phyloP scores from a whole-genome alignment of 164 flowering plant species.

The Kingdonia uniflora region DNA sequence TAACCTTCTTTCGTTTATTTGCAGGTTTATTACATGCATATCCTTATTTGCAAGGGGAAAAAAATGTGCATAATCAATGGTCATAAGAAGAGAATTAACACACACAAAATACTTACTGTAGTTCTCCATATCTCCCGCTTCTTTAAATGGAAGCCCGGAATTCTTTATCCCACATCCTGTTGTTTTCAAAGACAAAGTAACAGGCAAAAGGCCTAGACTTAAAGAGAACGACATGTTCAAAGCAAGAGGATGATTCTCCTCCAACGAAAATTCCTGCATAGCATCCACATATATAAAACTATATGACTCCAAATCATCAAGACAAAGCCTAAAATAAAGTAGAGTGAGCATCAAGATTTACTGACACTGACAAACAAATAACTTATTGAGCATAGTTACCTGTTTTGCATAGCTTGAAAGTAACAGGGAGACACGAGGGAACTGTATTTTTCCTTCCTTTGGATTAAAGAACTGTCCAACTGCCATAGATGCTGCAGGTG shows the following conservation, averaged over 20 bases:
- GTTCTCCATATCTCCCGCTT: conserved; percentile 61
- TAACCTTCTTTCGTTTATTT: too few species aligned
- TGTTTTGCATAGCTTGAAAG: conserved; percentile 41
- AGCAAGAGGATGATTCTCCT: conserved; percentile 88
- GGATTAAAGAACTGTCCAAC: conserved; percentile 98
- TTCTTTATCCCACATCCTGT: conserved; percentile 78
- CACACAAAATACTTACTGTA: conserved; percentile 45
- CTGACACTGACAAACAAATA: too few species aligned
- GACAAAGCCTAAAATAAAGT: too few species aligned
- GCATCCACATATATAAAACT: conserved; percentile 9
- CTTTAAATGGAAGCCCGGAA: conserved; percentile 60
- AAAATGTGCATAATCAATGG: not conserved
- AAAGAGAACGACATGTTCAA: conserved; percentile 61
- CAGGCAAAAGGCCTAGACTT: conserved; percentile 90
- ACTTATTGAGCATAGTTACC: conserved; percentile 31
- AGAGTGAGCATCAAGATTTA: too few species aligned
- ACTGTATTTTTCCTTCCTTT: conserved; percentile 44
- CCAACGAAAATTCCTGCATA: conserved; percentile 56
- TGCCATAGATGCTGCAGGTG: conserved; percentile 98
- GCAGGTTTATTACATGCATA: too few species aligned
- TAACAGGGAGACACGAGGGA: conserved; percentile 49
- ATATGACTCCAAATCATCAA: too few species aligned
- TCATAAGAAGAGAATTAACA: not conserved
- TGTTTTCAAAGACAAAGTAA: conserved; percentile 53
- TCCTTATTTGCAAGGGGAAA: too few species aligned